phyloP scores from a whole-genome alignment of 495 filamentous ascomycete genomes.

The Coniosporium apollinis region DNA sequence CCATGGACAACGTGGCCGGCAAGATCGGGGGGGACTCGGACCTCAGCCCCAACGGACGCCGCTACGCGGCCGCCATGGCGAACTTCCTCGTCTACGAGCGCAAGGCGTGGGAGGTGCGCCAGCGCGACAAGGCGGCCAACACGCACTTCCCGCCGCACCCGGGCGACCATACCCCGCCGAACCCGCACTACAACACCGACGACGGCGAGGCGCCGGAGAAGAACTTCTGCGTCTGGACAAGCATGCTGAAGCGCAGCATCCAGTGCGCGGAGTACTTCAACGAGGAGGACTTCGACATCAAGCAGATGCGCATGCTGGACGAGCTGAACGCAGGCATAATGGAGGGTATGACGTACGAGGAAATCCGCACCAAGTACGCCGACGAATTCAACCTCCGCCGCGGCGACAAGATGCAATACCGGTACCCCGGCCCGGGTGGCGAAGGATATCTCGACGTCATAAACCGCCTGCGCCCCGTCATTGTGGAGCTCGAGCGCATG shows the following conservation, averaged over 20 bases:
- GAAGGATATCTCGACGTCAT: conserved; percentile 96
- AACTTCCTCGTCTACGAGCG: conserved; percentile 62
- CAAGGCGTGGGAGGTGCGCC: conserved; percentile 56
- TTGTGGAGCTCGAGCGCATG: conserved; percentile 91
- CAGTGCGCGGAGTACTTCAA: conserved; percentile 77
- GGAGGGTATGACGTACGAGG: conserved; percentile 87
- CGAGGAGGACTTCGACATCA: conserved; percentile 94
- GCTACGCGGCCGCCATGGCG: conserved; percentile 56
- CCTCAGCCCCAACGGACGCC: conserved; percentile 54
- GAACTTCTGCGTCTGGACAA: conserved; percentile 97
- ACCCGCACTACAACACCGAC: conserved; percentile 53
- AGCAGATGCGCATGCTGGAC: conserved; percentile 96
- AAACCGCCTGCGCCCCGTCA: conserved; percentile 85
- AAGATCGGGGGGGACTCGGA: conserved; percentile 77
- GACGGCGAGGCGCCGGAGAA: conserved; percentile 45
- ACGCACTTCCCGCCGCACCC: conserved; percentile 65
- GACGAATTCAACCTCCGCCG: conserved; percentile 63
- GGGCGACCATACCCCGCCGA: conserved; percentile 86
- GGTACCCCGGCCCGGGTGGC: conserved; percentile 86
- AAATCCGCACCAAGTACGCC: conserved; percentile 56
- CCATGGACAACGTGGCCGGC: conserved; percentile 57
- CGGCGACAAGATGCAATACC: conserved; percentile 75
- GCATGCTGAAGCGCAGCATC: conserved; percentile 78
- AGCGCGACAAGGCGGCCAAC: conserved; percentile 51
- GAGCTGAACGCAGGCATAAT: conserved; percentile 84